Conservation (phyloP, 169 alveolate genomes). For the Perkinsus olseni region DNA sequence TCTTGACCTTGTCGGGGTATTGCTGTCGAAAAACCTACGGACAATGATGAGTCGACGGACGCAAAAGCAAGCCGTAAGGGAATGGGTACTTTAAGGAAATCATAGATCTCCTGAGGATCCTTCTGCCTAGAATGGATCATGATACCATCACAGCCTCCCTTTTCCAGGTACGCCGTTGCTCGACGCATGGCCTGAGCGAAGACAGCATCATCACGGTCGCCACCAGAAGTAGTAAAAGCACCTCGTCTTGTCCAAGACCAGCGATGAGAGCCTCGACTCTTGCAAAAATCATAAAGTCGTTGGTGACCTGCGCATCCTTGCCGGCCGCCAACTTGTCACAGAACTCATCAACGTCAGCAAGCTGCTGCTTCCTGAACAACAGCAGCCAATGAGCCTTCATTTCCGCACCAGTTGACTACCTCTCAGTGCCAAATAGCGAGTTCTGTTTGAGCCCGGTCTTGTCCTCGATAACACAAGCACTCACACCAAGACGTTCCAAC, state of each 20-base stretch:
- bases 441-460: constrained; percentile 55
- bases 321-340: constrained; percentile 49
- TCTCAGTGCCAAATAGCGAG: constrained; percentile 45
- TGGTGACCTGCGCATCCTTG: constrained; percentile 42
- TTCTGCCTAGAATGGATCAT: constrained; percentile 50
- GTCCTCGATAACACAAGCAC: constrained; percentile 43
- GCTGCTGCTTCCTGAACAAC: constrained; percentile 37
- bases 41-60: too few relatives aligned
- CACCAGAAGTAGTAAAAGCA: constrained; percentile 9
- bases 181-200: constrained; percentile 17
- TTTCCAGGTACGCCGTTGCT: constrained; percentile 52
- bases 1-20: background rate
- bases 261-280: constrained; percentile 62
- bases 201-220: background rate
- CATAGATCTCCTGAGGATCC: constrained; percentile 43
- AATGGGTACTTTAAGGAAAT: constrained; percentile 40
- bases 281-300: constrained; percentile 56
- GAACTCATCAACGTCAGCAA: constrained; percentile 52
- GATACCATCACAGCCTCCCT: constrained; percentile 60
- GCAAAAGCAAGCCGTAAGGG: too few relatives aligned
- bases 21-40: background rate
- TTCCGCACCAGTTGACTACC: background rate
- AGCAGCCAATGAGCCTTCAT: background rate
- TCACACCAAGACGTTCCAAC: constrained; percentile 4
- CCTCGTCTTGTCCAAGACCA: constrained; percentile 57